Base-by-base conservation (phyloP, 331 rosid genomes). In the Phaseolus coccineus region DNA sequence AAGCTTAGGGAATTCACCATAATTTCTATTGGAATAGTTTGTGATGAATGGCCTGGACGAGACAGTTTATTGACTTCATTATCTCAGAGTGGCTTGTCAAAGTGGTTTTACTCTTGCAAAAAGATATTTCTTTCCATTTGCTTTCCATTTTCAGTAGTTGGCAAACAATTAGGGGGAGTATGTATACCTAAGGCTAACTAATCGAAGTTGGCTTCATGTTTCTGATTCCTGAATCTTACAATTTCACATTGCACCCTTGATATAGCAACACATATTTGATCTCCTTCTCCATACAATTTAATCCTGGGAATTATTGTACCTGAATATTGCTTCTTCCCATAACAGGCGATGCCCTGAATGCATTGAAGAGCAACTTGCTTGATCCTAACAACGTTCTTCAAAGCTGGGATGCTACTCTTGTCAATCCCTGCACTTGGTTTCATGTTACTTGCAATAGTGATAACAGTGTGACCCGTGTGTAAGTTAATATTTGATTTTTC, bases 351-450 rank as follows among this genome's bases (percentile, higher is more conserved):
- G 99, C 96, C 25, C 82, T 96, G 76, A 88, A 86, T 86, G 87
- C 93, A 12, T 88, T 91, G 86, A 92, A 85, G 86, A 87, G 79
- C 82, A 86, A 47, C 83, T 75, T 96, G 80, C 63, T 4, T 50
- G 99, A 96, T 90, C 99, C 99, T 75, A 91, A 90, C 86, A 90
- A 86, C 81, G 96, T 91, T 79, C 88, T 96, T 59, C 98, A 96
- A 71, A 96, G 99, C 77, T 96, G 99, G 99, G 97, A 96, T 81
- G 83, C 98, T 44, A 96, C 97, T 42, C 97, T 93, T n/a, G 99
- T 90, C 61, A 90, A 93, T 87, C 98, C 99, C 62, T 96, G 98
- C 70, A 91, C 96, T 0, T 96, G 99, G 99, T 96, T 93, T 78
- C 96, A 93, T 51, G 96, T 93, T 64, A 90, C 96, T 22, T 93